phyloP scores from a whole-genome alignment of 495 filamentous ascomycete genomes.

The Aspergillus wentii region DNA sequence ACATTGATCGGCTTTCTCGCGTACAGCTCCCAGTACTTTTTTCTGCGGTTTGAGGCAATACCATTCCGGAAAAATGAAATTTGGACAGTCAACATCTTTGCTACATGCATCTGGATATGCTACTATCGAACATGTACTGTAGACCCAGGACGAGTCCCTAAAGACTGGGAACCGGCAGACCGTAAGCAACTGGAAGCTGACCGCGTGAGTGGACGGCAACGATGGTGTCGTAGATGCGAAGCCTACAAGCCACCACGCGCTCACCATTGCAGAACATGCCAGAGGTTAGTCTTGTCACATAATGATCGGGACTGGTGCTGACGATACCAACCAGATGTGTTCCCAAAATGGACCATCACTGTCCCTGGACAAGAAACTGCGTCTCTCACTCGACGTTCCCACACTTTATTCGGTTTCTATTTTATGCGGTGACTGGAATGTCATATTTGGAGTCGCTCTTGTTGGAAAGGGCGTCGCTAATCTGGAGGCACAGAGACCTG shows the following conservation, averaged over 20 bases:
- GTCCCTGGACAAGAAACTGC: constrained; percentile 92
- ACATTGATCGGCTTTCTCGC: constrained; percentile 70
- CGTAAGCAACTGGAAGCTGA: constrained; percentile 23
- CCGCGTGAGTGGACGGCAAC: constrained; percentile 23
- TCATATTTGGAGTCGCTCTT: constrained; percentile 55
- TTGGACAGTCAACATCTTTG: constrained; percentile 68
- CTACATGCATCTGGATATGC: constrained; percentile 70
- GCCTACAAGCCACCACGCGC: constrained; percentile 78
- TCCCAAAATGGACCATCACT: constrained; percentile 98
- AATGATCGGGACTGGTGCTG: not conserved
- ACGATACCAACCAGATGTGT: constrained; percentile 60
- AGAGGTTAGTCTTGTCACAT: constrained; percentile 45
- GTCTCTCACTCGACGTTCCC: constrained; percentile 88
- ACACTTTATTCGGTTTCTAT: constrained; percentile 83
- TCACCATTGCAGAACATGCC: constrained; percentile 89
- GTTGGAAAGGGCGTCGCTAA: constrained; percentile 49
- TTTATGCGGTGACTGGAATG: constrained; percentile 70
- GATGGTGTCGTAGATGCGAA: constrained; percentile 87
- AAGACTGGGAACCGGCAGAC: constrained; percentile 18
- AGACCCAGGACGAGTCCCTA: constrained; percentile 60
- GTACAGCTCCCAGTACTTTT: constrained; percentile 80
- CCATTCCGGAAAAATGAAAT: constrained; percentile 57
- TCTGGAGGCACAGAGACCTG: constrained; percentile 64
- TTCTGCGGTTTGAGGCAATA: constrained; percentile 65
- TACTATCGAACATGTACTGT: constrained; percentile 74